Evolutionary conservation across 805 yeast genomes (phyloP).

Genomic region (Suhomyces kilbournensis): DNA sequence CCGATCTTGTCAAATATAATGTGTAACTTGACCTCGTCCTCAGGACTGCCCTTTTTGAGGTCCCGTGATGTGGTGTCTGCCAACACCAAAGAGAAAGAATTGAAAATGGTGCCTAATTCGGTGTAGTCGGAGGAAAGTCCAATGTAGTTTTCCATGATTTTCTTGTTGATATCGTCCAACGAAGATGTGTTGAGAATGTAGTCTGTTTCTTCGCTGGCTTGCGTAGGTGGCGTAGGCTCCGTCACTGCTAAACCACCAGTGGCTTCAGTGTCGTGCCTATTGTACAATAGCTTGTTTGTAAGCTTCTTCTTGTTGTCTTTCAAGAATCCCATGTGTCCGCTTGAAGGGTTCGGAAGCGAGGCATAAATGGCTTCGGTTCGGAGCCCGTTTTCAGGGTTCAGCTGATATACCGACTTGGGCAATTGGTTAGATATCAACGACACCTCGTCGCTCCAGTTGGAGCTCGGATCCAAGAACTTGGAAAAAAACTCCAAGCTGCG

Average conservation of each 20-base stretch:
- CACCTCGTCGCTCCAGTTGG: constrained; percentile 74
- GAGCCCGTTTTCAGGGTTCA: constrained; percentile 45
- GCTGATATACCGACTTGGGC: constrained; percentile 38
- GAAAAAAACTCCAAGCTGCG: constrained; percentile 60
- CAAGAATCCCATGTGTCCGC: constrained; percentile 31
- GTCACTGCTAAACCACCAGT: neutral
- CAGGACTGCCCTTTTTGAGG: constrained; percentile 17
- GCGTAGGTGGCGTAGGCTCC: neutral
- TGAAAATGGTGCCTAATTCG: constrained; percentile 64
- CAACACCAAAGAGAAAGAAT: constrained; percentile 51
- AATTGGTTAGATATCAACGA: constrained; percentile 34
- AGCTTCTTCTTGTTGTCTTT: constrained; percentile 27
- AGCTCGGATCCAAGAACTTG: constrained; percentile 81
- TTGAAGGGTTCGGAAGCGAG: constrained; percentile 32
- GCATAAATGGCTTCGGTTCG: constrained; percentile 34
- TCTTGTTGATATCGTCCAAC: constrained; percentile 56
- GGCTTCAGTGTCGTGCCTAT: constrained; percentile 2
- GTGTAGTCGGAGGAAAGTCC: constrained; percentile 64
- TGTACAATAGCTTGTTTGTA: constrained; percentile 17
- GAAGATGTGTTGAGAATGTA: constrained; percentile 33
- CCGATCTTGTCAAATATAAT: constrained; percentile 71
- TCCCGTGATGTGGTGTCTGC: constrained; percentile 27
- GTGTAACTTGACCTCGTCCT: constrained; percentile 26
- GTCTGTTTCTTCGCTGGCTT: constrained; percentile 2
- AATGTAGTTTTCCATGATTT: constrained; percentile 51